Evolutionary conservation across 2,329 filamentous ascomycete genomes (phyloP), one percentile per base, ranked within the genome.

Genomic region (Aspergillus jensenii): DNA sequence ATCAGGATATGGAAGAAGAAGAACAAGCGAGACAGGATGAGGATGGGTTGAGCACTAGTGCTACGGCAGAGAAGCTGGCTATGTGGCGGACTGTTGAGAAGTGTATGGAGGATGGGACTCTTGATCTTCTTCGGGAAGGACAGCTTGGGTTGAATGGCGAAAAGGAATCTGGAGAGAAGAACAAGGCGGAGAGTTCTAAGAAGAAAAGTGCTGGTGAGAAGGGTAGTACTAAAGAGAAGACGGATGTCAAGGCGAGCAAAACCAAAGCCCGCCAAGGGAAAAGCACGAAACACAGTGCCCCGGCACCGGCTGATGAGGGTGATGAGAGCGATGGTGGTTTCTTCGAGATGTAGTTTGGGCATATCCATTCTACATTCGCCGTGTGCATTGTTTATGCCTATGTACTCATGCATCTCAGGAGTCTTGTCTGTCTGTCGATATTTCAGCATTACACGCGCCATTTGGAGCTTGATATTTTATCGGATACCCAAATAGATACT

Each of bases 41-140:
- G 6, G 58, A 67, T 44, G 59, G 68, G 31, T 60, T 67, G 9
- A 64, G 65, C 44, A 60, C 56, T 23, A 40, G 40, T 1, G 59
- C 54, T 1, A 59, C 49, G 1, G 55, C 62, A 7, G 62, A 68
- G 47, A 79, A 74, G 61, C 76, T 76, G 3, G 69, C 76, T 1
- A 69, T 80, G 62, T 81, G 79, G 79, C 65, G 71, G 52, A 62
- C 74, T 6, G 73, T 81, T n/a, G 74, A 78, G 62, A 73, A 74
- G 55, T 75, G 73, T 52, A 80, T 78, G 75, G 63, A 69, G 50
- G 71, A 79, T 7, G 74, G 72, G 9, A 78, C 74, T 15, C 67
- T 80, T 47, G 73, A 77, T 50, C 68, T 68, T 37, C 65, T 81
- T 27, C 72, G 78, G 27, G 73, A 78, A 39, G 76, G 76, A 39